Base-by-base conservation (phyloP, 1,139 yeast genomes). In the Meyerozyma sp. region DNA sequence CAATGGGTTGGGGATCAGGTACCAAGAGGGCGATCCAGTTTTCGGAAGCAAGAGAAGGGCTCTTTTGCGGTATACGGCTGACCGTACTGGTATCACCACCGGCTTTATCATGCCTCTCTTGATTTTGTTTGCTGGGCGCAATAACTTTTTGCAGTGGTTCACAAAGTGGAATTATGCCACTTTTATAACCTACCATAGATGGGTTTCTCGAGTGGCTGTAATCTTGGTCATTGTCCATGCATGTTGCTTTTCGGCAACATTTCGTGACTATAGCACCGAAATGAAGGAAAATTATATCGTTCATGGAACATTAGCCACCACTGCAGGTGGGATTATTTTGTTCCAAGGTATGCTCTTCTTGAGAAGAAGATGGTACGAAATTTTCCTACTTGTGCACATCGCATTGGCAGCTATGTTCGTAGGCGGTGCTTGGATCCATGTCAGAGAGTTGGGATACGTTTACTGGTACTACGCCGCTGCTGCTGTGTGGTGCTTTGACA, bases 401-500 rank as follows among this genome's bases (percentile, higher is more conserved):
- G 40, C 61, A 0, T 47, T 74, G 48, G 79, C 79, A 1, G 64
- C 57, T 0, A 42, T 71, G 11, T 75, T 69, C 51, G 54, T 74
- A 11, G 67, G 56, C 3, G 77, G 75, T 2, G 62, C 74, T 8
- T 73, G 74, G 69, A 44, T 61, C 38, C 81, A 75, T 48, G 68
- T 70, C 36, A 56, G 52, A 23, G 63, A 58, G 1, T 57, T 71
- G 42, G 79, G 78, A 1, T 75, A 67, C 49, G 58, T 61, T 21
- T 60, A 62, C 49, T 66, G 70, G 55, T 56, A 66, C 43, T 70
- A 66, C 49, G 70, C 76, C 6, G 49, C 70, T 5, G 52, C 59
- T 25, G 75, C 71, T 0, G 65, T 74, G 5, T 75, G 80, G 80
- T 57, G 51, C 0, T 59, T 70, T 37, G 80, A 75, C 51, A 54